Conservation (phyloP, 305 asterid genomes). For the Ruellia speciosa region DNA sequence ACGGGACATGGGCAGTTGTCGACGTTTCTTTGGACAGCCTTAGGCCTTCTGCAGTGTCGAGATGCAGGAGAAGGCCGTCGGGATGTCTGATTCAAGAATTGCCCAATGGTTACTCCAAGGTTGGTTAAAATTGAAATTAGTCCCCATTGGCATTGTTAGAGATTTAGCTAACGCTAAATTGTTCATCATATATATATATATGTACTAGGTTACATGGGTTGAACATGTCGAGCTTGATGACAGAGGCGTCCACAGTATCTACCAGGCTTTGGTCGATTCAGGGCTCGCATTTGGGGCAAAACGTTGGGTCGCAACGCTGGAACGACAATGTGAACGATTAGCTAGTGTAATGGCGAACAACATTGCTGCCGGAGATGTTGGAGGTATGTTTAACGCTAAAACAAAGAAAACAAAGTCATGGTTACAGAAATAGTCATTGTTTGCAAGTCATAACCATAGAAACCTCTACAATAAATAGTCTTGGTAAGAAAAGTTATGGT, state of each 20-base stretch:
- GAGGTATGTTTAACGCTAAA: conserved; percentile 39
- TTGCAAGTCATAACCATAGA: no score
- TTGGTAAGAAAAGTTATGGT: no score
- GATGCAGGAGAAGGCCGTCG: conserved; percentile 81
- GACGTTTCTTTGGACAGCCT: conserved; percentile 85
- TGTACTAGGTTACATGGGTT: conserved; percentile 64
- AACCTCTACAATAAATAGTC: no score
- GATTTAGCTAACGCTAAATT: background rate
- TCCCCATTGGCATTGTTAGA: no score
- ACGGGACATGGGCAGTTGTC: conserved; percentile 90
- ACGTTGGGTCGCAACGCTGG: conserved; percentile 86
- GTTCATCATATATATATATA: background rate
- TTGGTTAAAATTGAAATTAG: background rate
- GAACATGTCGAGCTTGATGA: conserved; percentile 93
- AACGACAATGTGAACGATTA: conserved; percentile 79
- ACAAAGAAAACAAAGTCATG: no score
- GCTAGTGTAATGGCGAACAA: conserved; percentile 82
- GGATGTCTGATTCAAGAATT: conserved; percentile 89
- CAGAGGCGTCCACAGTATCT: conserved; percentile 70
- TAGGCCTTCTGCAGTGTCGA: conserved; percentile 50
- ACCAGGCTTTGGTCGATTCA: conserved; percentile 65
- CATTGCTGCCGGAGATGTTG: conserved; percentile 75
- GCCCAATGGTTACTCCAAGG: conserved; percentile 95
- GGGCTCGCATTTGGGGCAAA: conserved; percentile 87
- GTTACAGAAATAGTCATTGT: no score